These are phyloP conservation scores for Mycocentrospora acerina DNA, from an alignment of 2,329 filamentous ascomycete genomes.

Conservation along the genomic window DNA sequence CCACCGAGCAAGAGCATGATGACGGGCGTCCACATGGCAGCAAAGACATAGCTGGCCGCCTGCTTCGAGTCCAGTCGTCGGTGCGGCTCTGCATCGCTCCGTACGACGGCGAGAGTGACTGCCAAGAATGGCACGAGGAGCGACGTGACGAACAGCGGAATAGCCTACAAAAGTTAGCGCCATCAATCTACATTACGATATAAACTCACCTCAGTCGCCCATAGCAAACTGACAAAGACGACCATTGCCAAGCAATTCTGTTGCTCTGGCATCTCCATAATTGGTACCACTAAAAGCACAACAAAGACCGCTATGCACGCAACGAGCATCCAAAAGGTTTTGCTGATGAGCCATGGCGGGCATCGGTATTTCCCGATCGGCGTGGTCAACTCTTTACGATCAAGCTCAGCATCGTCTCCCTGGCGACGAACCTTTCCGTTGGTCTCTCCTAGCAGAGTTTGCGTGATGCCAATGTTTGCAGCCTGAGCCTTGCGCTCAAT, in stretches of 20 bases:
- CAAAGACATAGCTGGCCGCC: constrained; percentile 82
- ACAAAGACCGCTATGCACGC: constrained; percentile 72
- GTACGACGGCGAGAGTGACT: constrained; percentile 81
- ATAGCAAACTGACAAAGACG: constrained; percentile 88
- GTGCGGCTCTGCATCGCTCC: constrained; percentile 70
- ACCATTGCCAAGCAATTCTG: constrained; percentile 95
- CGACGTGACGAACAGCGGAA: constrained; percentile 95
- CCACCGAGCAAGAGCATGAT: constrained; percentile 97
- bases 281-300: constrained; percentile 71
- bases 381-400: constrained; percentile 71
- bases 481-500: constrained; percentile 95
- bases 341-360: constrained; percentile 81
- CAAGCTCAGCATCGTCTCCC: constrained; percentile 73
- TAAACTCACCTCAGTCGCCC: constrained; percentile 80
- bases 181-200: background rate
- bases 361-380: constrained; percentile 75
- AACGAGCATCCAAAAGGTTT: constrained; percentile 76
- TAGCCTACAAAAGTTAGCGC: constrained; percentile 62
- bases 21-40: constrained; percentile 98
- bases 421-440: constrained; percentile 71
- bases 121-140: constrained; percentile 91
- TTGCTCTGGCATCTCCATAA: constrained; percentile 85
- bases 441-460: constrained; percentile 76
- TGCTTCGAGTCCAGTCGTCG: constrained; percentile 74
- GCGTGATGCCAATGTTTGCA: constrained; percentile 77